phyloP scores from a whole-genome alignment of 148 eudicot species.

The Chenopodium formosanum region DNA sequence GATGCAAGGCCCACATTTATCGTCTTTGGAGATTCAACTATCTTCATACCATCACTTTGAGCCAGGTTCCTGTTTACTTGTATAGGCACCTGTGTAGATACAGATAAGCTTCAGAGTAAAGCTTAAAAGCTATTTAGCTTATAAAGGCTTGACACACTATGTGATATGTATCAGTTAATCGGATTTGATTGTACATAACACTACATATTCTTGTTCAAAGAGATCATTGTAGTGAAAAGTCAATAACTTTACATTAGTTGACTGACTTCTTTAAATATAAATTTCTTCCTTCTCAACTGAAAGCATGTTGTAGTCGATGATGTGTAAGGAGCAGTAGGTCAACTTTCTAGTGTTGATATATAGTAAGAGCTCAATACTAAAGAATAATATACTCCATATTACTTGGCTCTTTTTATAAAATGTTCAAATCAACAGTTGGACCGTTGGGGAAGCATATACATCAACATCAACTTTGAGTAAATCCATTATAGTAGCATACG shows the following conservation, averaged over 20 bases:
- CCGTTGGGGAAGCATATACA: neutral
- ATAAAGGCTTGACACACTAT: neutral
- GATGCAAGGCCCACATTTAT: slow-evolving; percentile 38
- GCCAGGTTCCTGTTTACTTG: slow-evolving; percentile 90
- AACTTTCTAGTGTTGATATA: neutral
- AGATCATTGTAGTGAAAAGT: neutral
- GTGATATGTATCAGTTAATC: neutral
- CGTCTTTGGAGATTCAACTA: slow-evolving; percentile 60
- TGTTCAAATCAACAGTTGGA: neutral
- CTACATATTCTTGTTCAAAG: neutral
- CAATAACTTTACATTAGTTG: neutral
- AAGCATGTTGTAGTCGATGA: neutral
- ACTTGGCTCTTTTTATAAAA: neutral
- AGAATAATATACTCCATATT: neutral
- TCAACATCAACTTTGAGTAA: neutral
- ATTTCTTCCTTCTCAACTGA: too few relatives aligned
- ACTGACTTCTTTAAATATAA: neutral
- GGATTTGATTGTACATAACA: neutral
- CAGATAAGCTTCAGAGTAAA: slow-evolving; percentile 9
- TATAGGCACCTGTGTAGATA: slow-evolving; percentile 68
- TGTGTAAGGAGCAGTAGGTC: neutral
- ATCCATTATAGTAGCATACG: neutral
- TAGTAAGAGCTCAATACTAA: neutral
- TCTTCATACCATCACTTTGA: slow-evolving; percentile 84
- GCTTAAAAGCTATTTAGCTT: neutral